phyloP scores from a whole-genome alignment of 1,284 basidiomycete species.

The Papiliotrema terrestris region DNA sequence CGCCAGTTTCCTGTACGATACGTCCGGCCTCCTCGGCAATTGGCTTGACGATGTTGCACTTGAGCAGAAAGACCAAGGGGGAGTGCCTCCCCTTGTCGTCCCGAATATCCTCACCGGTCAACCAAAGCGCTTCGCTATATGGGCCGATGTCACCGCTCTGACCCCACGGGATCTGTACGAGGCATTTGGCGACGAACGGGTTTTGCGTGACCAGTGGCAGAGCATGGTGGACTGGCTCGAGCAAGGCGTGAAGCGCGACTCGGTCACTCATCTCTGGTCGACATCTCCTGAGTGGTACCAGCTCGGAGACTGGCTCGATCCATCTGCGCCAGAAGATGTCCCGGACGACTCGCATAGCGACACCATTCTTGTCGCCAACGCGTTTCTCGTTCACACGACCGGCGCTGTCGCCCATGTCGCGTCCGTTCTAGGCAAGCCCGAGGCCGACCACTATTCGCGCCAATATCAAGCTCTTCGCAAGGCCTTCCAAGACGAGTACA shows the following conservation, averaged over 20 bases:
- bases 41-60: conserved; percentile 32
- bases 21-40: conserved; percentile 16
- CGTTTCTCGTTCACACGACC: conserved; percentile 21
- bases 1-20: conserved; percentile 30
- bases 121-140: conserved; percentile 17
- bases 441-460: conserved; percentile 8
- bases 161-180: conserved; percentile 31
- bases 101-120: conserved; percentile 20
- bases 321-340: conserved; percentile 14
- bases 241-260: conserved; percentile 17
- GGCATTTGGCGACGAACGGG: conserved; percentile 17
- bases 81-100: conserved; percentile 25
- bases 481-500: conserved; percentile 23
- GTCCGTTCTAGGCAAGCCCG: conserved; percentile 10
- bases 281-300: conserved; percentile 12
- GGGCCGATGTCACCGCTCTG: conserved; percentile 28
- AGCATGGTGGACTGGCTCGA: conserved; percentile 31
- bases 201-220: conserved; percentile 25
- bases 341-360: conserved; percentile 14
- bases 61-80: conserved; percentile 28
- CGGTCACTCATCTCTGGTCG: conserved; percentile 19
- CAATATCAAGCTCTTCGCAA: conserved; percentile 7
- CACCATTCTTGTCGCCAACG: conserved; percentile 23
- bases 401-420: conserved; percentile 12
- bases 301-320: conserved; percentile 31